Base-by-base conservation (phyloP, 192 early-diverging fungal species). In the Podila clonocystis region DNA sequence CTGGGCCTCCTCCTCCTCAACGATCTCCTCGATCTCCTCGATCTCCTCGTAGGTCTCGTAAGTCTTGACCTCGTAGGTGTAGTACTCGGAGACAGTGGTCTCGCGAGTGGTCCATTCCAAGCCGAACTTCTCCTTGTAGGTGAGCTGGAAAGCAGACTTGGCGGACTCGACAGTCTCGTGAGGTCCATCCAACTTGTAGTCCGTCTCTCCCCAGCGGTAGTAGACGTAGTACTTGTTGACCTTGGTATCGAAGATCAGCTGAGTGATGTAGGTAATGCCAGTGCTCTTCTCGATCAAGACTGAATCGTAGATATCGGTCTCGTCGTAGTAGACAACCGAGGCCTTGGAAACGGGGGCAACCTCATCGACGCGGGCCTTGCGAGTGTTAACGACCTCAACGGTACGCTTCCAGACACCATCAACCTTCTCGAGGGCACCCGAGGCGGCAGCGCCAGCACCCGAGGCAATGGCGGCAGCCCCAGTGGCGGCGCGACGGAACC, bases 131-230 rank as follows among this genome's bases (percentile, higher is more conserved):
- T 68, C 66, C 22, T 63, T 50, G 66, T 74, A 74, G 28, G 33
- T 58, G 24, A 74, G 11, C 52, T 68, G 36, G 66, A 63, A 74
- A 24, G 73, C 66, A 12, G 58, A 26, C 58, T 67, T 74, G 64
- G 72, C 72, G 9, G 24, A 11, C n/a, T 74, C 72, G 33, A 74
- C n/a, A 5, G 65, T 68, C 30, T 74, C 36, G 50, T 74, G 70
- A 19, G 70, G 61, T 63, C 66, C 73, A 45, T 68, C 73, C 33
- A 67, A 30, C 60, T 68, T 63, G 61, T 67, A 68, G 24, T 68
- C 73, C 19, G 65, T 63, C 65, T 74, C 73, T 0, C 66, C 34
- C 64, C 58, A 74, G 50, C 72, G 72, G 65, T 49, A 33, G 58
- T 67, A 74, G 58, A 74, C 72, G 24, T 66, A 73, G 64, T 73